phyloP scores from a whole-genome alignment of 148 eudicot genomes.

The Diospyros lotus region DNA sequence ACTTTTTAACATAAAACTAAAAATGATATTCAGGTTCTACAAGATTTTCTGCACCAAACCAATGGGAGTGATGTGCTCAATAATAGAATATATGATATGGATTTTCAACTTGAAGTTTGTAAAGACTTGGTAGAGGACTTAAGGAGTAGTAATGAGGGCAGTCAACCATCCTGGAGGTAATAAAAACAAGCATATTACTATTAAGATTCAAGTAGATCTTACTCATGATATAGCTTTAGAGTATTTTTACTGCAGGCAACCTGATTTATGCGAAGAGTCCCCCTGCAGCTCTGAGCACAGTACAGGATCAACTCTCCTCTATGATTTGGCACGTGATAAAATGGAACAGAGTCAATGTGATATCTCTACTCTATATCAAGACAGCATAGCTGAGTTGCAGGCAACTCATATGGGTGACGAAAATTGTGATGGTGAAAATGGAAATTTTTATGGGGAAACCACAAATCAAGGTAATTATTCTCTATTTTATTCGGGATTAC shows the following conservation, averaged over 20 bases:
- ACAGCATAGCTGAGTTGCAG: too few species aligned
- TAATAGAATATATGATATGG: constrained; percentile 30
- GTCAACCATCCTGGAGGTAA: constrained; percentile 64
- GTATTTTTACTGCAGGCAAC: constrained; percentile 39
- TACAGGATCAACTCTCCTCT: too few species aligned
- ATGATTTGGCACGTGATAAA: too few species aligned
- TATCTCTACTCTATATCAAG: too few species aligned
- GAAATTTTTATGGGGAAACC: neutral
- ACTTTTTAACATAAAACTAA: constrained; percentile 5
- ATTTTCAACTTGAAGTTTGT: constrained; percentile 54
- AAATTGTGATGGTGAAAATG: too few species aligned
- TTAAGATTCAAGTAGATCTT: neutral
- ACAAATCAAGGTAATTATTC: constrained; percentile 33
- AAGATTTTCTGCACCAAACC: constrained; percentile 56
- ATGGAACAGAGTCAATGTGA: too few species aligned
- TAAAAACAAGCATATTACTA: neutral
- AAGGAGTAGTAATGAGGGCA: constrained; percentile 41
- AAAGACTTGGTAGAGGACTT: constrained; percentile 61
- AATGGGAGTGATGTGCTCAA: constrained; percentile 45
- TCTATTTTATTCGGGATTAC: neutral
- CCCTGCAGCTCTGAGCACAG: too few species aligned
- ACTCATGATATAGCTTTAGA: constrained; percentile 6
- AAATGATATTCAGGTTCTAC: constrained; percentile 50
- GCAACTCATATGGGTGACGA: too few species aligned
- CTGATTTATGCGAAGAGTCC: neutral